Conservation (phyloP, 345 rosid species). For the Bruguiera sexangula region DNA sequence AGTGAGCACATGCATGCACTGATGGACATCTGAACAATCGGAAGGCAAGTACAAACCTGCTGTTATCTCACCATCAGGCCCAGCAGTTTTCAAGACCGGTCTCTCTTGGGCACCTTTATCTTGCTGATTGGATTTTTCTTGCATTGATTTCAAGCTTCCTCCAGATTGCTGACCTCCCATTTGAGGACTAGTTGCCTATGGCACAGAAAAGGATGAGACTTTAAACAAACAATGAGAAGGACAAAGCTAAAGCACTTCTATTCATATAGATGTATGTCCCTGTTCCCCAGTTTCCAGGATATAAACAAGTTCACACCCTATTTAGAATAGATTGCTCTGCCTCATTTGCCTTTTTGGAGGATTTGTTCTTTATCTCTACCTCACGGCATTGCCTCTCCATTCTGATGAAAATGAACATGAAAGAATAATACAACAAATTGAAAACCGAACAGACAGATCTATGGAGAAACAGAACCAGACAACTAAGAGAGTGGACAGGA, state of each 20-base stretch:
- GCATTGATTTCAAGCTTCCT: constrained; percentile 80
- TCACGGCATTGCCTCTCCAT: constrained; percentile 96
- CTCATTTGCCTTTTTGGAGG: constrained; percentile 76
- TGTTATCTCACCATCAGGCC: constrained; percentile 88
- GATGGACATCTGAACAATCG: neutral
- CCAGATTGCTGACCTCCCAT: constrained; percentile 61
- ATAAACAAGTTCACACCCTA: constrained; percentile 46
- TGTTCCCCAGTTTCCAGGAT: constrained; percentile 2
- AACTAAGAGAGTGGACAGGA: neutral
- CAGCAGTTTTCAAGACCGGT: constrained; percentile 78
- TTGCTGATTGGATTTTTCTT: constrained; percentile 62
- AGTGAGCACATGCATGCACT: no score
- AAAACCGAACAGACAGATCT: neutral
- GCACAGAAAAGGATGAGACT: constrained; percentile 9
- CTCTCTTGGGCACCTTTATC: constrained; percentile 79
- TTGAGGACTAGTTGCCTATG: constrained; percentile 87
- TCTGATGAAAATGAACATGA: constrained; percentile 35
- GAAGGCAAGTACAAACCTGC: constrained; percentile 57
- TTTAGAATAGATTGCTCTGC: constrained; percentile 79
- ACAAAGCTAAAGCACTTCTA: no score
- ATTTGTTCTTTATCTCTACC: constrained; percentile 78
- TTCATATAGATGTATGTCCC: no score
- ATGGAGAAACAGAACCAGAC: neutral
- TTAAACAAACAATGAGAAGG: no score
- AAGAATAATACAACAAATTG: constrained; percentile 4